phyloP scores from a whole-genome alignment of 1,139 yeast species.

The Scheffersomyces cryptocercus region DNA sequence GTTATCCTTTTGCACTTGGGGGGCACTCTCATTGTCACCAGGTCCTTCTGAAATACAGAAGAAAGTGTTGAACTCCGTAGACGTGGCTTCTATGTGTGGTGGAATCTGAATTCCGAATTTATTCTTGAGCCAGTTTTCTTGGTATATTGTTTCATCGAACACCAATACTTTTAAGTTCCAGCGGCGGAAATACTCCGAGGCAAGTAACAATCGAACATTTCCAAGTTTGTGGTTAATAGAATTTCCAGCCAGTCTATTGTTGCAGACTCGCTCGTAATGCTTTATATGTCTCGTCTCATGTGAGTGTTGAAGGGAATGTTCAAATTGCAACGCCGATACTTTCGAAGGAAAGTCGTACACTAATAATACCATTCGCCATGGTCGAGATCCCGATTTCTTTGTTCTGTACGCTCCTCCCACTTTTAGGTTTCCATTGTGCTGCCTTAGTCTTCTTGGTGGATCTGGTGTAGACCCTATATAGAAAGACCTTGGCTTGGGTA shows the following conservation, averaged over 20 bases:
- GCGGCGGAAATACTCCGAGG: constrained; percentile 38
- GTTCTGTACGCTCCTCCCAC: constrained; percentile 72
- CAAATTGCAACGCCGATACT: constrained; percentile 68
- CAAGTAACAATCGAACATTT: constrained; percentile 47
- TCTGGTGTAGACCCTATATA: constrained; percentile 81
- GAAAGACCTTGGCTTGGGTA: constrained; percentile 53
- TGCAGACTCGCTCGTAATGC: constrained; percentile 25
- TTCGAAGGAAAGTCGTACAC: constrained; percentile 76
- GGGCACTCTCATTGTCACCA: too few species aligned
- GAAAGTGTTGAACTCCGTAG: too few species aligned
- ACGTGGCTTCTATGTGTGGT: too few species aligned
- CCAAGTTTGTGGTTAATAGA: constrained; percentile 54
- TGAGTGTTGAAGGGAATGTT: constrained; percentile 80
- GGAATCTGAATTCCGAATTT: constrained; percentile 19
- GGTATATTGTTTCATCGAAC: constrained; percentile 28
- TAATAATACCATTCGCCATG: constrained; percentile 68
- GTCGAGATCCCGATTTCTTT: constrained; percentile 53
- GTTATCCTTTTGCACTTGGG: too few species aligned
- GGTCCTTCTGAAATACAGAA: too few species aligned
- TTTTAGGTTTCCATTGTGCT: constrained; percentile 70
- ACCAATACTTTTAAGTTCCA: constrained; percentile 43
- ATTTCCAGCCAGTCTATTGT: constrained; percentile 30
- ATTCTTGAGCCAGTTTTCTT: constrained; percentile 25
- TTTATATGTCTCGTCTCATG: constrained; percentile 62
- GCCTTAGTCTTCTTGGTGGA: constrained; percentile 66